These are phyloP conservation scores for Eimeria sp. DNA, from an alignment of 169 alveolate species.

Conservation along the genomic window DNA sequence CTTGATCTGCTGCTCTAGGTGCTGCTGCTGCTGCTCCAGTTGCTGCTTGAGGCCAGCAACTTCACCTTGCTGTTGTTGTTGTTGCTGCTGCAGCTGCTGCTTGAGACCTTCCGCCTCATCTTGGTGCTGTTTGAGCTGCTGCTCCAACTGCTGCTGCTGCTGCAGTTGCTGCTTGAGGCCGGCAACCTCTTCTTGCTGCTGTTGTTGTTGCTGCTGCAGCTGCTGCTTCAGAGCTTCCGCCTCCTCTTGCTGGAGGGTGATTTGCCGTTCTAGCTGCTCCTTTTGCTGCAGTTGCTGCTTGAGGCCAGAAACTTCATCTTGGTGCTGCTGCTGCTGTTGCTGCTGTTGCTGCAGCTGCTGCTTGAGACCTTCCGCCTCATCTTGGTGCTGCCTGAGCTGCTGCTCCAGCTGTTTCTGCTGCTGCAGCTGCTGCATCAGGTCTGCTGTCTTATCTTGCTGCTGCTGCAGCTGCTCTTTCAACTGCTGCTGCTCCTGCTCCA, in stretches of 20 bases:
- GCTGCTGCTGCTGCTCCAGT: conserved; percentile 19
- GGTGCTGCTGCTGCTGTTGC: conserved; percentile 19
- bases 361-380: neutral
- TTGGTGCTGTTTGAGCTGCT: conserved; percentile 7
- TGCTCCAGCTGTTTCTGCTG: neutral
- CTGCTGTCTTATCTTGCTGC: neutral
- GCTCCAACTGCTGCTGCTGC: conserved; percentile 11
- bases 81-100: neutral
- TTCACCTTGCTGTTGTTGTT: conserved; percentile 18
- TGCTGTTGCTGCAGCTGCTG: conserved; percentile 48
- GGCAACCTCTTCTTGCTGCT: neutral
- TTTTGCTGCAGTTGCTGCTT: conserved; percentile 31
- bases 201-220: conserved; percentile 15
- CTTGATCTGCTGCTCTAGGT: neutral
- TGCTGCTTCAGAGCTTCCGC: neutral
- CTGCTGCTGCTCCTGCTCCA: conserved; percentile 8
- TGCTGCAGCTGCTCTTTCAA: neutral
- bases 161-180: neutral
- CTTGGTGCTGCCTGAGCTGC: conserved; percentile 11
- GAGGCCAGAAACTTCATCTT: neutral
- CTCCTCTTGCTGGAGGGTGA: neutral
- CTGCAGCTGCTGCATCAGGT: conserved; percentile 21
- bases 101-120: neutral
- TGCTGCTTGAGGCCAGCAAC: conserved; percentile 14
- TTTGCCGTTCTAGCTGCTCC: conserved; percentile 1